Conservation (phyloP, 305 asterid species). For the Fraxinus greggii region DNA sequence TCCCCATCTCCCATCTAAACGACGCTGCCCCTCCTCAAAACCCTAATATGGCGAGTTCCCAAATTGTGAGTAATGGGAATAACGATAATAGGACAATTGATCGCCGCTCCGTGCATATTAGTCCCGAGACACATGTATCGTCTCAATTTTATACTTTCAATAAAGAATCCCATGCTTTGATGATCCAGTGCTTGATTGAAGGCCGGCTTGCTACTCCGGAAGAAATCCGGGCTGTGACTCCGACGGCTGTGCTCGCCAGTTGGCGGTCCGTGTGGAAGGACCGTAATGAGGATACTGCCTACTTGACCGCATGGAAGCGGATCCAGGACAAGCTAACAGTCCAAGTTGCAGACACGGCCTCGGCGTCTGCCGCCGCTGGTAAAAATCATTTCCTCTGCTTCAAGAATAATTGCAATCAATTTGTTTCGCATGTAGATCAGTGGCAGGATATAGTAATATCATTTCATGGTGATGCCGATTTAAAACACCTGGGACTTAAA, state of each 20-base stretch:
- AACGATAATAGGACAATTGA: slow-evolving; percentile 23
- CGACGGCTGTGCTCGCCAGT: slow-evolving; percentile 66
- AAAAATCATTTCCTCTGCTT: slow-evolving; percentile 69
- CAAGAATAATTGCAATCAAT: slow-evolving; percentile 80
- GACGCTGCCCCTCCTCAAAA: slow-evolving; percentile 21
- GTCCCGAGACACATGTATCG: slow-evolving; percentile 77
- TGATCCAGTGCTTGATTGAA: slow-evolving; percentile 66
- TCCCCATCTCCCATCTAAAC: neutral
- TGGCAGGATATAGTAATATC: slow-evolving; percentile 96
- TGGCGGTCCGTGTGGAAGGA: slow-evolving; percentile 99
- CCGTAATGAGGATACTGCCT: slow-evolving; percentile 90
- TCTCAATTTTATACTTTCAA: slow-evolving; percentile 91
- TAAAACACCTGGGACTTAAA: slow-evolving; percentile 76
- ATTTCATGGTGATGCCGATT: slow-evolving; percentile 69
- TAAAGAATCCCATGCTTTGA: slow-evolving; percentile 70
- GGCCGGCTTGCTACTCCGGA: slow-evolving; percentile 76
- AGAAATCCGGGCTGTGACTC: slow-evolving; percentile 79
- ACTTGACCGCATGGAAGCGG: slow-evolving; percentile 91
- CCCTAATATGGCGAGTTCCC: slow-evolving; percentile 33
- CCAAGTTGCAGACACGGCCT: slow-evolving; percentile 32
- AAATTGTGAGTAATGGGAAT: neutral
- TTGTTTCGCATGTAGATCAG: slow-evolving; percentile 78
- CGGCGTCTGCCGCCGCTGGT: slow-evolving; percentile 27
- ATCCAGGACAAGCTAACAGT: slow-evolving; percentile 87
- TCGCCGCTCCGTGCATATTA: slow-evolving; percentile 33